phyloP scores from a whole-genome alignment of 2,329 filamentous ascomycete genomes.

The Catunica adiposa region DNA sequence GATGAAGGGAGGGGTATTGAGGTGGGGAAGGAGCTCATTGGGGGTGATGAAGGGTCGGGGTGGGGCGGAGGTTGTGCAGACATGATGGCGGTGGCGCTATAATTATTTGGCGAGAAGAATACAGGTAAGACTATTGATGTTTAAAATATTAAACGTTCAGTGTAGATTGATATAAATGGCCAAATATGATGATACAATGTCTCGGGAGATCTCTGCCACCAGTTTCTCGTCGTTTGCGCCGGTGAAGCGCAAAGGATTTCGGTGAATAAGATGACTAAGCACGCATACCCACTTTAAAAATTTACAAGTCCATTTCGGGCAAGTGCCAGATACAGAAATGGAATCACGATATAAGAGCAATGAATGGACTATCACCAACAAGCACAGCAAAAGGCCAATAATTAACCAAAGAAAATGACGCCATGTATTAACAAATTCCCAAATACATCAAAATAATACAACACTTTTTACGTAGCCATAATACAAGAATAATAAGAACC shows the following conservation, averaged over 20 bases:
- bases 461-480: slow-evolving; percentile 12
- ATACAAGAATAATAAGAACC: slow-evolving; percentile 7
- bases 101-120: too few relatives aligned
- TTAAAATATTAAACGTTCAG: too few relatives aligned
- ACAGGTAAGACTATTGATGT: too few relatives aligned
- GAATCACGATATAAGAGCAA: neutral
- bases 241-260: slow-evolving; percentile 9
- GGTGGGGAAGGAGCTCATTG: neutral
- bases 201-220: neutral
- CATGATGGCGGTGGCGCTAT: neutral
- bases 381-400: neutral
- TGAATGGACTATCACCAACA: neutral
- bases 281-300: neutral
- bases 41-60: neutral
- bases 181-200: neutral
- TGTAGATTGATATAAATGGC: neutral
- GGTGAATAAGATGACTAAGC: slow-evolving; percentile 9
- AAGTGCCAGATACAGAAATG: neutral
- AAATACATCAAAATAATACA: slow-evolving; percentile 13
- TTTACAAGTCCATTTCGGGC: neutral
- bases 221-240: slow-evolving; percentile 2
- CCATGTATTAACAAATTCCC: slow-evolving; percentile 12
- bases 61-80: neutral
- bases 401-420: slow-evolving; percentile 1
- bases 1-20: neutral